Base-by-base conservation (phyloP, 495 filamentous ascomycete species). In the Neurospora sp. region DNA sequence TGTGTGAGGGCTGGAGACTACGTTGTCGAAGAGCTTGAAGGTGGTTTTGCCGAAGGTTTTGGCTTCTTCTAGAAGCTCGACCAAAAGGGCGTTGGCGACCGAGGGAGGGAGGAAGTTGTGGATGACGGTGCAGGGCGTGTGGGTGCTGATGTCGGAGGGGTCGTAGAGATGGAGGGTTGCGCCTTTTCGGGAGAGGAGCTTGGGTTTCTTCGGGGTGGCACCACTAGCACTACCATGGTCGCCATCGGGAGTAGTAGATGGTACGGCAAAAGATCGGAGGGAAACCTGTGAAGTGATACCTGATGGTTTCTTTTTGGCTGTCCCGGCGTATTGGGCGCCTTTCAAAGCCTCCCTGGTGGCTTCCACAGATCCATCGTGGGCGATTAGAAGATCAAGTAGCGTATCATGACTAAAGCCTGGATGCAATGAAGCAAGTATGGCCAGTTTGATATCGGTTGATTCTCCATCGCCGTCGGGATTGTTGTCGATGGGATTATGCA, bases 81-180 rank as follows among this genome's bases (percentile, higher is more conserved):
- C 74, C 0, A 98, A 85, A 12, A 98, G 87, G 5, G 83, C 80
- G 70, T 92, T 90, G 22, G 95, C 95, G 69, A 91, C 85, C 8
- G 89, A 83, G 0, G 85, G 14, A 0, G 92, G 90, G 0, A 98
- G 86, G 78, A 98, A 98, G 77, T 96, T 95, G 82, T 94, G 94
- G 76, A 97, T 90, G 74, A 97, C 90, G 9, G 91, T 93, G 81
- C 94, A 97, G 20, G 96, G 93, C 0, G 96, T 97, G 76, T 94
- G 86, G 18, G 86, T 83, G 69, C 91, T 89, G 38, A 98, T 86
- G 78, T 97, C 93, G 42, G 87, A 83, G 3, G 94, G 92, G 39
- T 91, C 86, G 76, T 89, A 98, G 0, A 98, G 86, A 79, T 94
- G 91, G 8, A 97, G 80, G 0, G 94, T 97, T 74, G 89, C 83